Percentiles rank a stretch among this genome's conserved stretches.
Evolutionary conservation across 1,284 basidiomycete species (phyloP).

Genomic region (Boletus smithii): DNA sequence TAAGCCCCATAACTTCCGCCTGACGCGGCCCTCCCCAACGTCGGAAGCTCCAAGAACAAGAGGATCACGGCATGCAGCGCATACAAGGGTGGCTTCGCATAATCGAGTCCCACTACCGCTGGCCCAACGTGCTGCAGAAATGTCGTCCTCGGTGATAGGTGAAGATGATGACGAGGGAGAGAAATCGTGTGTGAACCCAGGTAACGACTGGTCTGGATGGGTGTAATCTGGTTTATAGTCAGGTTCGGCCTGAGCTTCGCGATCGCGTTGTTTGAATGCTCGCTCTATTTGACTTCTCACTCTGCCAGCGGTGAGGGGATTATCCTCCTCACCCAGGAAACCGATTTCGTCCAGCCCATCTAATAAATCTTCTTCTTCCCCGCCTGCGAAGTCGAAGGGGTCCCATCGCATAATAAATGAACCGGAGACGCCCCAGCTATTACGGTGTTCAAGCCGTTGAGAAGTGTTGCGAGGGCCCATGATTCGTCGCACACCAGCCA

Average conservation of each 20-base stretch:
- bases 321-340: conserved; percentile 17
- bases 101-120: conserved; percentile 20
- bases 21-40: conserved; percentile 36
- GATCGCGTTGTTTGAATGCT: conserved; percentile 17
- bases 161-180: conserved; percentile 32
- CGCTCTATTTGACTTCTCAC: conserved; percentile 22
- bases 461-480: conserved; percentile 16
- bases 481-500: conserved; percentile 43
- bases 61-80: conserved; percentile 58
- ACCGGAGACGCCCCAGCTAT: conserved; percentile 29
- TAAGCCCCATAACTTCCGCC: conserved; percentile 59
- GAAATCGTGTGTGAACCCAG: conserved; percentile 68
- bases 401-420: conserved; percentile 34
- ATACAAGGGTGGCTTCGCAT: conserved; percentile 47
- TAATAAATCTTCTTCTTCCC: conserved; percentile 11
- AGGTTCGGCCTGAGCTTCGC: conserved; percentile 24
- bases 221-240: conserved; percentile 62
- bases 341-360: conserved; percentile 18
- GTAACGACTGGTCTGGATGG: conserved; percentile 49
- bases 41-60: conserved; percentile 43
- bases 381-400: conserved; percentile 20
- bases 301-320: conserved; percentile 13
- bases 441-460: conserved; percentile 18
- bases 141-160: conserved; percentile 27
- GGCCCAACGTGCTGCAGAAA: conserved; percentile 15